These are phyloP conservation scores for Cyclotella atomus DNA, from an alignment of 108 stramenopile species.

Conservation along the genomic window DNA sequence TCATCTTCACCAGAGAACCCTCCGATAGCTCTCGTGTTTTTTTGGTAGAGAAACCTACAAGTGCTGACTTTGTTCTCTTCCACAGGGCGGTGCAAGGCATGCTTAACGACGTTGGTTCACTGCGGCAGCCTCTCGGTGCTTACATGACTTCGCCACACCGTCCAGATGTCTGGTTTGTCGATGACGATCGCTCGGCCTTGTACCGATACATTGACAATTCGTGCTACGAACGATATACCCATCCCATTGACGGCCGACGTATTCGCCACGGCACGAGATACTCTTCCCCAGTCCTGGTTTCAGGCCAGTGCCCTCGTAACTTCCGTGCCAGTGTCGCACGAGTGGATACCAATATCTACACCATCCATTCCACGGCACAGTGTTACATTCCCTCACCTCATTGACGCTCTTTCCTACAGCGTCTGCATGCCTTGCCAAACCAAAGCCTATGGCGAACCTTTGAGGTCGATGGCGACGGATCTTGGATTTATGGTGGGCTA, in stretches of 20 bases:
- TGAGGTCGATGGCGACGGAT: background rate
- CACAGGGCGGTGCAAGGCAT: background rate
- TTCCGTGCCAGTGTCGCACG: background rate
- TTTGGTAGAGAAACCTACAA: background rate
- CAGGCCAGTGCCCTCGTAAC: background rate
- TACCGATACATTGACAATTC: background rate
- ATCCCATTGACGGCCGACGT: background rate
- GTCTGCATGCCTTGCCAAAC: background rate
- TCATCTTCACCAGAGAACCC: background rate
- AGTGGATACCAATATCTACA: too few species aligned
- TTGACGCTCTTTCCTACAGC: background rate
- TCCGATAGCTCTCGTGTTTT: background rate
- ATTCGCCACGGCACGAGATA: background rate
- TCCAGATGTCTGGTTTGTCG: background rate
- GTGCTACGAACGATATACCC: background rate
- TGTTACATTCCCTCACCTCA: background rate
- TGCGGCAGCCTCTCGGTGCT: background rate
- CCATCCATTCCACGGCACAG: background rate
- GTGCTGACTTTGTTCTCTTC: background rate
- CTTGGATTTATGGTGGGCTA: conserved; percentile 1
- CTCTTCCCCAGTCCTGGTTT: too few species aligned
- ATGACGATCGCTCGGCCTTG: background rate
- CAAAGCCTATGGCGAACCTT: background rate
- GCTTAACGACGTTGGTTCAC: background rate
- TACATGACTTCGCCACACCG: background rate